These are phyloP conservation scores for Penicillium crustosum DNA, from an alignment of 2,329 filamentous ascomycete genomes.

Conservation along the genomic window DNA sequence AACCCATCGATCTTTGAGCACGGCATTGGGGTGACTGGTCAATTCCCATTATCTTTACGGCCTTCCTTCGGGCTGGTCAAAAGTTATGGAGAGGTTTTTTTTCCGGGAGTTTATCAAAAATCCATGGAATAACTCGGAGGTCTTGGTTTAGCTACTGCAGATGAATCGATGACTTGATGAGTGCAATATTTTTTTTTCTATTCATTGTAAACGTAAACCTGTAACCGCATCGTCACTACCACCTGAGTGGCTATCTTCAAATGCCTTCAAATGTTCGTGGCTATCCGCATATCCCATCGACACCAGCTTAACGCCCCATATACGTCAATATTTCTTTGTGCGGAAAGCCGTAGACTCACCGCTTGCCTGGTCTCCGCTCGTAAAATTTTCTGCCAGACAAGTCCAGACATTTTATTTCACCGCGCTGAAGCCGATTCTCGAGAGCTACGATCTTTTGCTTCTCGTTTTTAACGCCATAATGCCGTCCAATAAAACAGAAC, in stretches of 20 bases:
- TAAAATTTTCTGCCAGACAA: conserved; percentile 27
- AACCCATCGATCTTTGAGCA: conserved; percentile 17
- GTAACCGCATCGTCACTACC: background rate
- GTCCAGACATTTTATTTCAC: conserved; percentile 25
- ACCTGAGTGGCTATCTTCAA: background rate
- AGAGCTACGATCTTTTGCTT: conserved; percentile 7
- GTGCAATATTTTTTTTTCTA: conserved; percentile 9
- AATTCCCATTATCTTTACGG: conserved; percentile 30
- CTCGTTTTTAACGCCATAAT: conserved; percentile 23
- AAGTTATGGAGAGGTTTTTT: conserved; percentile 39
- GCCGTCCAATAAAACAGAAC: conserved; percentile 41
- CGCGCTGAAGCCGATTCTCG: conserved; percentile 12
- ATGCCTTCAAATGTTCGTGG: background rate
- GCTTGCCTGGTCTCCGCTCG: conserved; percentile 24
- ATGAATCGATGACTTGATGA: conserved; percentile 29
- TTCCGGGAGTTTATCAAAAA: conserved; percentile 36
- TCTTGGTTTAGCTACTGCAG: conserved; percentile 29
- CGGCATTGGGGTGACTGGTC: conserved; percentile 36
- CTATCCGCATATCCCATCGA: background rate
- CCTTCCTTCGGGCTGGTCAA: conserved; percentile 19
- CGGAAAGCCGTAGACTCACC: conserved; percentile 21
- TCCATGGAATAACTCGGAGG: conserved; percentile 28
- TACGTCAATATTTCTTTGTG: conserved; percentile 19
- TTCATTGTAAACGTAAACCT: background rate
- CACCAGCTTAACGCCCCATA: background rate